Base-by-base conservation (phyloP, 176 grass and related monocot genomes). In the Carex pumila region DNA sequence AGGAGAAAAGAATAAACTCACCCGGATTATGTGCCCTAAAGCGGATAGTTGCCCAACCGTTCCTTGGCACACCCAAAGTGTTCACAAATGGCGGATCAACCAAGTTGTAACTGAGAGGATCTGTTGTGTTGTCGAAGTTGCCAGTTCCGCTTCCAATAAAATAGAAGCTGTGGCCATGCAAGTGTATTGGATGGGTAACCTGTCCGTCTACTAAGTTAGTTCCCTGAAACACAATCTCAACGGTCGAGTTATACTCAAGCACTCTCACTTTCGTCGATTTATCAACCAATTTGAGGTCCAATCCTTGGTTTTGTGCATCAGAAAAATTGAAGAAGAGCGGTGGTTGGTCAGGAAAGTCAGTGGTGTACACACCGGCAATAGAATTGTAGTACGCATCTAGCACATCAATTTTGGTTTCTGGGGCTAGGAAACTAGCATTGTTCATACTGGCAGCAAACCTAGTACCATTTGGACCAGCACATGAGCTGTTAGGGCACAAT, bases 211-310 rank as follows among this genome's bases (percentile, higher is more conserved):
- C 30, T 14, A 92, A n/a, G 0, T 80, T 82, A 10, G 91, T 92
- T 39, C 91, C 89, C 79, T 92, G 91, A 84, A 92, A 90, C 19
- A 92, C 85, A 25, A 90, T 61, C 71, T 92, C 92, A 50, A 94
- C 83, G 0, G 81, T 71, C 0, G 89, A 63, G 55, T 83, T 85
- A 64, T 94, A 86, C 60, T 86, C 70, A 49, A 91, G 80, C 13
- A 90, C 55, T 7, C 70, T 72, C 4, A 91, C 83, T 69, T 86
- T 79, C 13, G 87, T 91, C 2, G 72, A 81, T 22, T 79, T 82
- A 43, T 43, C 41, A 43, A 7, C 41, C 5, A 7, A 43, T 7
- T 7, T 7, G 5, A 43, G 41, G 41, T 43, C 7, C 41, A 25
- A 25, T 25, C 6, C 6, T 43, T 43, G 41, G 7, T 43, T 1